Percentiles rank a stretch among this genome's conserved stretches.
Evolutionary conservation across 345 rosid species (phyloP).

Genomic region (Eucalyptus marginata): DNA sequence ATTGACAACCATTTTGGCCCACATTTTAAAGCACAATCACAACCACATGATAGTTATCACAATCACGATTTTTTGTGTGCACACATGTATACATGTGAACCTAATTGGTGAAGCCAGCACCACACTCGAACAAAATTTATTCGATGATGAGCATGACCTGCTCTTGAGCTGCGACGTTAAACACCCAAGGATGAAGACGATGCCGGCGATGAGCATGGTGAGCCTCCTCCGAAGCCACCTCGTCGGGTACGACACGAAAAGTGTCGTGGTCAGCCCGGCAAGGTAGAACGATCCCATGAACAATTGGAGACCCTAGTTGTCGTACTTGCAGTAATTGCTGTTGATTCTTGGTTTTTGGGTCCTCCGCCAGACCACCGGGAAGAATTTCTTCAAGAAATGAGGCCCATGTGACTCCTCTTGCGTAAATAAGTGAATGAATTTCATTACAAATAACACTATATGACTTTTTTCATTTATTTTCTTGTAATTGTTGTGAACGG

Average conservation of each 20-base stretch:
- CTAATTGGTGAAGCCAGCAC: constrained; percentile 82
- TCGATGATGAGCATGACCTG: constrained; percentile 87
- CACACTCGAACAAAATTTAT: constrained; percentile 49
- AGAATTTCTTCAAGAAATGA: no score
- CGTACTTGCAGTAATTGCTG: no score
- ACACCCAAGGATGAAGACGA: constrained; percentile 52
- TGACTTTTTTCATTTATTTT: neutral
- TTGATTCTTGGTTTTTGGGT: no score
- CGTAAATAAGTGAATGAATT: no score
- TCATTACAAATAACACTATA: no score
- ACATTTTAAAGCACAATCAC: neutral
- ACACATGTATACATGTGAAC: neutral
- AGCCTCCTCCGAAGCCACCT: constrained; percentile 55
- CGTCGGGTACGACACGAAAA: constrained; percentile 79
- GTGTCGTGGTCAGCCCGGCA: constrained; percentile 72
- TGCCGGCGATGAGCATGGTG: constrained; percentile 76
- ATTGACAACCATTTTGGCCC: neutral
- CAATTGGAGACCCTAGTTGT: no score
- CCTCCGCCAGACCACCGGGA: no score
- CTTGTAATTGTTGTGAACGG: no score
- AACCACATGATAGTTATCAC: neutral
- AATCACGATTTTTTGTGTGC: neutral
- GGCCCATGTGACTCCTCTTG: no score
- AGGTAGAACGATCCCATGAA: no score
- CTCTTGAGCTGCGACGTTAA: constrained; percentile 64